These are phyloP conservation scores for Mucor mucedo DNA, from an alignment of 371 early-diverging fungal species.

Conservation along the genomic window DNA sequence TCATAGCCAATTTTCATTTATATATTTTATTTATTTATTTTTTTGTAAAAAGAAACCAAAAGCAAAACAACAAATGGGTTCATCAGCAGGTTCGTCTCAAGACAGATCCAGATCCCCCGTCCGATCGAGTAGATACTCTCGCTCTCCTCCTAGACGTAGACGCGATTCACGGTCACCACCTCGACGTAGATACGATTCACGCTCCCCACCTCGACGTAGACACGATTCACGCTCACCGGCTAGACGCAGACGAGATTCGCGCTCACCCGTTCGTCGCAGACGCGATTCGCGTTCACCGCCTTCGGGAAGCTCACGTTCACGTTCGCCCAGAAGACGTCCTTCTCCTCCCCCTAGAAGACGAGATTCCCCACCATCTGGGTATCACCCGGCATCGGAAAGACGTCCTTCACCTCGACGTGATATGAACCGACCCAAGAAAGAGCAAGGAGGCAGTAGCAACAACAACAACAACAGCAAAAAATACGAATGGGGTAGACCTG, in stretches of 20 bases:
- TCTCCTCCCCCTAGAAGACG: background rate
- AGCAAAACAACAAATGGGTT: slow-evolving; percentile 4
- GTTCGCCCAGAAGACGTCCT: too few relatives aligned
- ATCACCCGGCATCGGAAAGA: slow-evolving; percentile 27
- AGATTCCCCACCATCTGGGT: slow-evolving; percentile 3
- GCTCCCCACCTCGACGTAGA: slow-evolving; percentile 14
- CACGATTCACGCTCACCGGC: slow-evolving; percentile 9
- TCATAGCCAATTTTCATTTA: too few relatives aligned
- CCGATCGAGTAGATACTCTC: background rate
- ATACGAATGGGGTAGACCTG: slow-evolving; percentile 36
- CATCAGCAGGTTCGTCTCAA: slow-evolving; percentile 9
- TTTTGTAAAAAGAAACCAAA: too few relatives aligned
- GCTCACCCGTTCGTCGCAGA: slow-evolving; percentile 7
- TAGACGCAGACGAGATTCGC: slow-evolving; percentile 8
- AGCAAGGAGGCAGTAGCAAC: slow-evolving; percentile 15
- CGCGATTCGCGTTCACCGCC: too few relatives aligned
- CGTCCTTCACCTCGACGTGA: slow-evolving; percentile 22
- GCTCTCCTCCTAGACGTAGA: background rate
- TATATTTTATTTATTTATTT: too few relatives aligned
- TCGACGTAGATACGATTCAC: slow-evolving; percentile 10
- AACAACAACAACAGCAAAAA: slow-evolving; percentile 28
- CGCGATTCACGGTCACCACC: slow-evolving; percentile 1
- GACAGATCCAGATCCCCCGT: slow-evolving; percentile 14
- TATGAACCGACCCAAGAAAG: background rate
- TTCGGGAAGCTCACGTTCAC: too few relatives aligned